Base-by-base conservation (phyloP, 805 yeast genomes). In the Lachancea lanzarotensis region DNA sequence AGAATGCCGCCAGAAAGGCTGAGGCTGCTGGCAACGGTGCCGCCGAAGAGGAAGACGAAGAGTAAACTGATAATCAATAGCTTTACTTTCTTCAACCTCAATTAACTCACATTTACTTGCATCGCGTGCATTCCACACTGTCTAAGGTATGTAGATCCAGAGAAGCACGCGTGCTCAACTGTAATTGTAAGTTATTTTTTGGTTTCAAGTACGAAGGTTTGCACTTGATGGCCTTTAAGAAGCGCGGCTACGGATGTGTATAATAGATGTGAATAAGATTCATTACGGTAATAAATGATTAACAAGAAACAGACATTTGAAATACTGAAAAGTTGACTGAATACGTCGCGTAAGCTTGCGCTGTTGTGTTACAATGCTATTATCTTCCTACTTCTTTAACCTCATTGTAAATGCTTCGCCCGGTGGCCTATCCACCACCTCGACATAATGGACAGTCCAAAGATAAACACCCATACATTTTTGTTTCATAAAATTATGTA, bases 21-120 rank as follows among this genome's bases (percentile, higher is more conserved):
- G 83, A 71, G 56, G 90, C 73, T 57, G 91, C 74, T 65, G 88
- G 69, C 54, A 96, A 76, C 60, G 90, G 76, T 64, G 25, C 25
- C 8, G 25, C 25, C 25, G 25, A 22, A 8, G 82, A 76, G 67
- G 96, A 76, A 59, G 90, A 76, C 64, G 82, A 76, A 67, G 85
- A 85, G 74, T 82, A 81, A 78, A 68, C 72, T 56, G 56, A 46
- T 59, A 53, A 42, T 10, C 5, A 4, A n/a, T 32, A 16, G 19
- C 19, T 32, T 15, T 16, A 32, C 25, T 29, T 31, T 31, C 26
- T 9, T 4, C 32, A 12, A n/a, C 9, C 35, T 38, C 15, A 9
- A 38, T 29, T 35, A 35, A 35, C 38, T 35, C 18, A 36, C 39
- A 25, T 9, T 26, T 36, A 26, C 39, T 36, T n/a, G 29, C 19